phyloP scores from a whole-genome alignment of 1,139 yeast species.

The Kodamaea sp. region DNA sequence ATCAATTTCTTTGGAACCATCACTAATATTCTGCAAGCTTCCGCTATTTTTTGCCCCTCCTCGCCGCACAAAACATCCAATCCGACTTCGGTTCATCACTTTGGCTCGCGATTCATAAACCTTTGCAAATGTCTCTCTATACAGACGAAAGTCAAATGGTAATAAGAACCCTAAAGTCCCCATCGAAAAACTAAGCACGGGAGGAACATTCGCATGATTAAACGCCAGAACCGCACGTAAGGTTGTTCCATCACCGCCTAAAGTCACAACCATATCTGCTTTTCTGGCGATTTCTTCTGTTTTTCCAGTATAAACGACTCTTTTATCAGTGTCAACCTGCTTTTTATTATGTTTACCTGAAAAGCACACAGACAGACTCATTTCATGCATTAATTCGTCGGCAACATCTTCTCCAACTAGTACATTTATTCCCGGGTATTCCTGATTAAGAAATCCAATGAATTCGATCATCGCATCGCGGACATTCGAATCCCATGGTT shows the following conservation, averaged over 20 bases:
- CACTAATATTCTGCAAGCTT: slow-evolving; percentile 1
- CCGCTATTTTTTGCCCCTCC: slow-evolving; percentile 14
- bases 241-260: slow-evolving; percentile 97
- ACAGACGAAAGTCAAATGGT: slow-evolving; percentile 75
- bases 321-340: slow-evolving; percentile 1
- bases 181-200: slow-evolving; percentile 81
- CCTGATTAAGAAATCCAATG: slow-evolving; percentile 49
- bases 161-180: slow-evolving; percentile 89
- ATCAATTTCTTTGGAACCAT: background rate
- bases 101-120: slow-evolving; percentile 67
- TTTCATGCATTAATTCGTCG: slow-evolving; percentile 57
- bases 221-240: slow-evolving; percentile 67
- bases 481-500: slow-evolving; percentile 73
- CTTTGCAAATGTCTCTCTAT: slow-evolving; percentile 55
- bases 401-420: slow-evolving; percentile 76
- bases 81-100: slow-evolving; percentile 70
- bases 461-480: slow-evolving; percentile 64
- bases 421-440: slow-evolving; percentile 69
- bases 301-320: slow-evolving; percentile 54
- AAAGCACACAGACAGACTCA: slow-evolving; percentile 11
- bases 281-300: slow-evolving; percentile 51
- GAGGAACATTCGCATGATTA: slow-evolving; percentile 72
- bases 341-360: slow-evolving; percentile 10
- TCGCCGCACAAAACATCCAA: slow-evolving; percentile 61
- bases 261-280: slow-evolving; percentile 72